Evolutionary conservation across 306 rosid species (phyloP).

Genomic region (Begonia loranthoides): DNA sequence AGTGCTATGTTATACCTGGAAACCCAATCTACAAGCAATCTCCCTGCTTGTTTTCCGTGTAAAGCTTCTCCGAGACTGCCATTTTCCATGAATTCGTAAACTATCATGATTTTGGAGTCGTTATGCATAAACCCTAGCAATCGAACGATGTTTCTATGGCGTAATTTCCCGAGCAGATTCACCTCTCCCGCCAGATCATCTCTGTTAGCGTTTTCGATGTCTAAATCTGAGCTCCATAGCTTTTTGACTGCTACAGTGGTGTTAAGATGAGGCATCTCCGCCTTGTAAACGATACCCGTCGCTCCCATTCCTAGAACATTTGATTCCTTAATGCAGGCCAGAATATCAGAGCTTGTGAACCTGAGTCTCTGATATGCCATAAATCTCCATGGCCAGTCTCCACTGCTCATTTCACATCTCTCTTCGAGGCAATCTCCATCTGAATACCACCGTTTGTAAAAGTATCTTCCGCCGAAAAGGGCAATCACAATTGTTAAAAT

Average conservation of each 20-base stretch:
- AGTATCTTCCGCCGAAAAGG: constrained; percentile 33
- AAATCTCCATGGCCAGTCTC: constrained; percentile 97
- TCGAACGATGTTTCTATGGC: constrained; percentile 89
- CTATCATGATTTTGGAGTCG: constrained; percentile 62
- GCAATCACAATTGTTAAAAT: constrained; percentile 35
- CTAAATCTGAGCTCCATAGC: constrained; percentile 65
- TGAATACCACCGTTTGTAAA: constrained; percentile 58
- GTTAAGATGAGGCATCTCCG: constrained; percentile 61
- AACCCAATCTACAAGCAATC: constrained; percentile 84
- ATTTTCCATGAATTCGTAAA: constrained; percentile 81
- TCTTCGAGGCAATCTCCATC: constrained; percentile 54
- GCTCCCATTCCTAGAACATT: constrained; percentile 91
- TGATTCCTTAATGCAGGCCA: constrained; percentile 74
- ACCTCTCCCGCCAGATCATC: constrained; percentile 87
- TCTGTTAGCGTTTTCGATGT: constrained; percentile 61
- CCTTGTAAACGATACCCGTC: constrained; percentile 76
- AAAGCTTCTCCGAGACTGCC: constrained; percentile 89
- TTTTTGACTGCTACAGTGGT: constrained; percentile 73
- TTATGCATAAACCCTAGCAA: constrained; percentile 68
- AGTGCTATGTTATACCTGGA: constrained; percentile 79
- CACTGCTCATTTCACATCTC: constrained; percentile 45
- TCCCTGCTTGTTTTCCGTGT: constrained; percentile 53
- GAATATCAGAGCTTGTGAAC: constrained; percentile 61
- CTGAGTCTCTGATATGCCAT: constrained; percentile 84
- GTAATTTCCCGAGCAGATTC: constrained; percentile 65